Base-by-base conservation (phyloP, 305 asterid genomes). In the Striga hermonthica region DNA sequence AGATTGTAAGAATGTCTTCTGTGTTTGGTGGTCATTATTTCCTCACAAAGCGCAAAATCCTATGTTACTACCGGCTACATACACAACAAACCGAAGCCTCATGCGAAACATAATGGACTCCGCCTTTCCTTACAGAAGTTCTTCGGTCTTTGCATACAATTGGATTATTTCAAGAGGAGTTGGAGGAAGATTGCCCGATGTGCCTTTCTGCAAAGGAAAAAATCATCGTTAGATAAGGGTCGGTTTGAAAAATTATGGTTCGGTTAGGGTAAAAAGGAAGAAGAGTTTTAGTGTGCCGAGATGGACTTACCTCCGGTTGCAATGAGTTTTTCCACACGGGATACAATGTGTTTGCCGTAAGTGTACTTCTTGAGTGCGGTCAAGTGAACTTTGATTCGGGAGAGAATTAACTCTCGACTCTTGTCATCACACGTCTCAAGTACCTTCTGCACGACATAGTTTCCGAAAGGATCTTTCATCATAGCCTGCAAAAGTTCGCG, bases 401-500 rank as follows among this genome's bases (percentile, higher is more conserved):
- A 83, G 62, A 89, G 78, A 56, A 89, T 84, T 35, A 89, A 63
- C 75, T 85, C 92, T 0, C 89, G 86, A 73, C 80, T 84, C 14
- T 71, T 78, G 31, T 83, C 89, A 63, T 89, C 94, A 54, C 95
- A 91, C 0, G 90, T 89, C 81, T 89, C 95, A 1, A 91, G 88
- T 12, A 86, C 92, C 72, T 87, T 89, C 78, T 89, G 96, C 52
- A 89, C 96, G 1, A 91, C 96, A 61, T 86, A 91, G 82, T 91
- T 91, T 14, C 92, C 96, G 28, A 89, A 89, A 22, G 88, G 98
- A 67, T 89, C 96, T 80, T 91, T 91, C 98, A 89, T 91, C 98
- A 89, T 91, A 50, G 84, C 95, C 98, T 91, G 83, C 31, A 67
- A 72, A 63, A 49, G n/a, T 60, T 60, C 69, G 15, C 65, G 49